These are phyloP conservation scores for Glaciozyma antarctica DNA, from an alignment of 768 basidiomycete species.

Conservation along the genomic window DNA sequence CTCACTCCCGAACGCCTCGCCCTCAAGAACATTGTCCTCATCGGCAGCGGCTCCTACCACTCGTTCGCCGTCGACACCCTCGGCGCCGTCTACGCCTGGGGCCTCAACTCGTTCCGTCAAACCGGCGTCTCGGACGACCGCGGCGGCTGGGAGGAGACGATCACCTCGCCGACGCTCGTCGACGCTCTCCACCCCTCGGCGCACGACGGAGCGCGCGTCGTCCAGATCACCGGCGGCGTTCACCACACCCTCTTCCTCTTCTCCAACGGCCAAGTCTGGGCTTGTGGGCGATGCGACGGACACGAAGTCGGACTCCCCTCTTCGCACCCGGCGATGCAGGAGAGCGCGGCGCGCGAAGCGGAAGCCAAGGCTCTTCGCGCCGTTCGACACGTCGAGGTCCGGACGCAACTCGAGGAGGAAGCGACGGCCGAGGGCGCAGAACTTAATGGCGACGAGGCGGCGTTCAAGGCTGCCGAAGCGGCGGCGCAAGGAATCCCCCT, in stretches of 20 bases:
- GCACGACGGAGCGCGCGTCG: constrained; percentile 41
- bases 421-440: constrained; percentile 15
- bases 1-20: constrained; percentile 78
- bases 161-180: constrained; percentile 51
- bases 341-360: constrained; percentile 10
- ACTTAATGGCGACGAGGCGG: constrained; percentile 28
- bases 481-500: constrained; percentile 33
- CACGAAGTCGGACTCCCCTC: constrained; percentile 61
- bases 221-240: constrained; percentile 68
- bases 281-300: constrained; percentile 72
- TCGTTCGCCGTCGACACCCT: constrained; percentile 81
- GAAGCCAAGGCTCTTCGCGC: too few species aligned
- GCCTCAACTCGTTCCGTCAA: constrained; percentile 76
- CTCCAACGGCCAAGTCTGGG: constrained; percentile 69
- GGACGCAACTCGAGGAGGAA: constrained; percentile 4
- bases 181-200: constrained; percentile 37
- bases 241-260: constrained; percentile 88
- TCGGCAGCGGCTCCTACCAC: constrained; percentile 75
- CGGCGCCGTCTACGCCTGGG: constrained; percentile 88
- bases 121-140: constrained; percentile 46
- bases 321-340: constrained; percentile 43
- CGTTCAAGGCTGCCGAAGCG: constrained; percentile 32
- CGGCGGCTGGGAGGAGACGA: constrained; percentile 36
- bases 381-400: background rate
- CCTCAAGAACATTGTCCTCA: constrained; percentile 59